Percentiles rank a stretch among this genome's conserved stretches.
These are phyloP conservation scores for Kondoa subrosea DNA, from an alignment of 768 basidiomycete genomes.

Conservation along the genomic window DNA sequence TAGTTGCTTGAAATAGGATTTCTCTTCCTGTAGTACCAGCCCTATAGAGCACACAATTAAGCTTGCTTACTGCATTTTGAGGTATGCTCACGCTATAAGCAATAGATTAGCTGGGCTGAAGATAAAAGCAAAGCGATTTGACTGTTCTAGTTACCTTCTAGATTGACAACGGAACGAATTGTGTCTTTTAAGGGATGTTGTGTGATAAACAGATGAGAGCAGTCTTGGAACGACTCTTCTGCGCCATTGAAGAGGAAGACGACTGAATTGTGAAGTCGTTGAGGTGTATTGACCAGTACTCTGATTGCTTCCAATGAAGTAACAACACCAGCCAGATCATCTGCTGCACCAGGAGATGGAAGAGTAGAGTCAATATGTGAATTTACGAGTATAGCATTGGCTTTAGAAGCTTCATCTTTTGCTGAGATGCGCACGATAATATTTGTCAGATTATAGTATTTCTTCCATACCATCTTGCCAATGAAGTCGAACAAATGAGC, in stretches of 20 bases:
- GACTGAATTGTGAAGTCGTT: conserved; percentile 58
- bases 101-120: too few relatives aligned
- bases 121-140: too few relatives aligned
- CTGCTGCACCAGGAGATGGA: conserved; percentile 65
- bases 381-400: conserved; percentile 71
- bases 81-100: too few relatives aligned
- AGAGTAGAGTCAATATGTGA: conserved; percentile 78
- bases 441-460: conserved; percentile 43
- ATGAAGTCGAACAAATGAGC: conserved; percentile 65
- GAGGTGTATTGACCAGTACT: conserved; percentile 49
- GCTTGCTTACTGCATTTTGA: too few relatives aligned
- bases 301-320: conserved; percentile 80
- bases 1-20: conserved; percentile 87
- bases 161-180: conserved; percentile 69
- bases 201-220: conserved; percentile 79
- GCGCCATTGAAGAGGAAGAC: conserved; percentile 85
- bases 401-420: conserved; percentile 47
- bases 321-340: conserved; percentile 73
- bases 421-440: conserved; percentile 74
- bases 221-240: conserved; percentile 88
- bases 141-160: too few relatives aligned
- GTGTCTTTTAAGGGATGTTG: conserved; percentile 54
- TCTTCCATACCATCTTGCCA: conserved; percentile 28
- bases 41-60: too few relatives aligned
- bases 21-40: conserved; percentile 76